phyloP scores from a whole-genome alignment of 768 basidiomycete genomes.

The Pleurotus tuoliensis region DNA sequence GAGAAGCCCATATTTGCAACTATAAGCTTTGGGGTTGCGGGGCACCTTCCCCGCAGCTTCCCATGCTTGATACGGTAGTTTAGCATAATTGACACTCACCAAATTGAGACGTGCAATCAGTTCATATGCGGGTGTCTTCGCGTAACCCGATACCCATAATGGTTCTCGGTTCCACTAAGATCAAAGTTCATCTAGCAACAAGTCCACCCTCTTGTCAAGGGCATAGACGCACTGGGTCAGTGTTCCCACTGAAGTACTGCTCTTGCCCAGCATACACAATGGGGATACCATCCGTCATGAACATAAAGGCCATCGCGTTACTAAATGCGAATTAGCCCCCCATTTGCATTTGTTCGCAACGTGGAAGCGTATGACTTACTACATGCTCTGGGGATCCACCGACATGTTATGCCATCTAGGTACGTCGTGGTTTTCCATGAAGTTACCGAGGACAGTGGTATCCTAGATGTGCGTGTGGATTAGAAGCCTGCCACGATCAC shows the following conservation, averaged over 20 bases:
- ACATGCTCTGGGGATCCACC: conserved; percentile 68
- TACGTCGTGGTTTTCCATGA: conserved; percentile 77
- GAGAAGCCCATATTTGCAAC: neutral
- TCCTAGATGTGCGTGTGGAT: conserved; percentile 23
- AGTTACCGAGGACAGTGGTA: conserved; percentile 58
- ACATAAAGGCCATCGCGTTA: conserved; percentile 72
- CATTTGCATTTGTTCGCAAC: neutral
- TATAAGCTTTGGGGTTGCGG: too few species aligned
- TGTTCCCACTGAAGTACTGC: conserved; percentile 59
- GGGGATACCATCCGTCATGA: conserved; percentile 81
- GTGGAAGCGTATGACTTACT: conserved; percentile 33
- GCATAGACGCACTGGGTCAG: conserved; percentile 53
- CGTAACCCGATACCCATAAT: conserved; percentile 67
- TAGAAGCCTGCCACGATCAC: conserved; percentile 1
- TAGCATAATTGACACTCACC: conserved; percentile 23
- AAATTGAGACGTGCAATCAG: conserved; percentile 59
- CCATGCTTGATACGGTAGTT: neutral
- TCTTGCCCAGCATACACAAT: conserved; percentile 84
- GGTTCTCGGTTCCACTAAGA: conserved; percentile 69
- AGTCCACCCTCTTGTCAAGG: neutral
- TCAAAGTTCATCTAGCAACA: neutral
- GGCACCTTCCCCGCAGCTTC: neutral
- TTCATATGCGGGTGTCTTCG: conserved; percentile 53
- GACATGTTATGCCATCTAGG: conserved; percentile 71
- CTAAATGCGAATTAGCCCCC: conserved; percentile 23